These are phyloP conservation scores for Solanum stenotomum DNA, from an alignment of 257 asterid species.

Conservation along the genomic window DNA sequence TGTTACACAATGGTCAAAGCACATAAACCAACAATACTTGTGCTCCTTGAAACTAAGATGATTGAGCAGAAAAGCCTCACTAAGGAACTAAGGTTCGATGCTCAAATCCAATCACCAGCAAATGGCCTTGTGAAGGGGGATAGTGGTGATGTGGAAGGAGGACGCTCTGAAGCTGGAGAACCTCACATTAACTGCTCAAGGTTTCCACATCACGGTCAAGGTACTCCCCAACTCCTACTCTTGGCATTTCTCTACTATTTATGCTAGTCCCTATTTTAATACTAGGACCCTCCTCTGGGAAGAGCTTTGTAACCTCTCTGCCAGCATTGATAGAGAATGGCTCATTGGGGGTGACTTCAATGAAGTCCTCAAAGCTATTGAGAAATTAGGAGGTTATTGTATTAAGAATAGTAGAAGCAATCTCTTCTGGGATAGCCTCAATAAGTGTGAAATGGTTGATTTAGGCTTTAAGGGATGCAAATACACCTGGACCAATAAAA, in stretches of 20 bases:
- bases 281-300: no score
- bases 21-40: background rate
- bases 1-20: background rate
- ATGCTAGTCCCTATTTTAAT: no score
- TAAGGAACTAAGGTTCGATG: fast-evolving
- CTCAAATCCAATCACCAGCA: background rate
- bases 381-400: background rate
- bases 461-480: background rate
- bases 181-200: no score
- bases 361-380: no score
- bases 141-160: background rate
- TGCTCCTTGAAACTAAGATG: background rate
- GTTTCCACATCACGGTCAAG: no score
- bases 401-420: no score
- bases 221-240: no score
- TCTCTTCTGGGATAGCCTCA: background rate
- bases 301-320: no score
- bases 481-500: no score
- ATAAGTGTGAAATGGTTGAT: background rate
- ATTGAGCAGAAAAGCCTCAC: no score
- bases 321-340: background rate
- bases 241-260: no score
- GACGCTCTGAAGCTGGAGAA: background rate
- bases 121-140: no score
- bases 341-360: background rate